A percentile compares a stretch with the other conserved stretches of the same genome.
Conservation (phyloP, 192 early-diverging fungal species). For the Linnemannia elongata region DNA sequence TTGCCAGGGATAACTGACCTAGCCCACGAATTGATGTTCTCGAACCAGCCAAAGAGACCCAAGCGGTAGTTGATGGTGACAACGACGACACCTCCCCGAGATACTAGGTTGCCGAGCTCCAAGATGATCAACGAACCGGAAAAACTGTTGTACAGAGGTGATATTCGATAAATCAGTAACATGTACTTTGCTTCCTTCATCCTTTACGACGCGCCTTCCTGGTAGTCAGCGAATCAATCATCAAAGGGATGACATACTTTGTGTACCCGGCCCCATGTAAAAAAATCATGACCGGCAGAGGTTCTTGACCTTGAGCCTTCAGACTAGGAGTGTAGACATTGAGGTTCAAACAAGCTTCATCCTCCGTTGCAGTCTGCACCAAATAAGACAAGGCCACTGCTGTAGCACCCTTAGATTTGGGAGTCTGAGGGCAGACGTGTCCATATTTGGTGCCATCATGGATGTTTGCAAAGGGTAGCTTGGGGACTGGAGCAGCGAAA, state of each 20-base stretch:
- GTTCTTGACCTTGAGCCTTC: slow-evolving; percentile 4
- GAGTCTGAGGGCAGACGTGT: slow-evolving; percentile 23
- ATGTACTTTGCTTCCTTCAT: too few relatives aligned
- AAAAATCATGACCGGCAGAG: slow-evolving; percentile 37
- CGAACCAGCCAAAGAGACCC: slow-evolving; percentile 42
- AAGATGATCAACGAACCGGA: slow-evolving; percentile 39
- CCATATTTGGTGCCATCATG: slow-evolving; percentile 12
- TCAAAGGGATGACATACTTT: slow-evolving; percentile 15
- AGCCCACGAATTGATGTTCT: slow-evolving; percentile 9
- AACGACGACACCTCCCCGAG: slow-evolving; percentile 49
- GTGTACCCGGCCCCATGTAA: slow-evolving; percentile 45
- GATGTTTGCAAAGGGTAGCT: slow-evolving; percentile 13
- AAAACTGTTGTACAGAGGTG: slow-evolving; percentile 12
- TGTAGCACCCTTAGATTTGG: slow-evolving; percentile 14
- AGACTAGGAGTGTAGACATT: slow-evolving; percentile 55
- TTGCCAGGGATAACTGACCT: slow-evolving; percentile 27
- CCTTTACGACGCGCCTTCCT: not conserved
- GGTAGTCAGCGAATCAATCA: not conserved
- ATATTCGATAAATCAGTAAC: not conserved
- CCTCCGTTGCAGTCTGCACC: slow-evolving; percentile 25
- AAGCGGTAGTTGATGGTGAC: slow-evolving; percentile 56
- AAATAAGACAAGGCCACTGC: slow-evolving; percentile 2
- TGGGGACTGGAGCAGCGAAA: slow-evolving; percentile 41
- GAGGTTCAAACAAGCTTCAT: slow-evolving; percentile 46
- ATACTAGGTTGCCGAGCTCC: slow-evolving; percentile 48